Percentiles rank a stretch among this genome's conserved stretches.
phyloP scores from a whole-genome alignment of 177 flowering plant genomes.

The Vitis hybrid region DNA sequence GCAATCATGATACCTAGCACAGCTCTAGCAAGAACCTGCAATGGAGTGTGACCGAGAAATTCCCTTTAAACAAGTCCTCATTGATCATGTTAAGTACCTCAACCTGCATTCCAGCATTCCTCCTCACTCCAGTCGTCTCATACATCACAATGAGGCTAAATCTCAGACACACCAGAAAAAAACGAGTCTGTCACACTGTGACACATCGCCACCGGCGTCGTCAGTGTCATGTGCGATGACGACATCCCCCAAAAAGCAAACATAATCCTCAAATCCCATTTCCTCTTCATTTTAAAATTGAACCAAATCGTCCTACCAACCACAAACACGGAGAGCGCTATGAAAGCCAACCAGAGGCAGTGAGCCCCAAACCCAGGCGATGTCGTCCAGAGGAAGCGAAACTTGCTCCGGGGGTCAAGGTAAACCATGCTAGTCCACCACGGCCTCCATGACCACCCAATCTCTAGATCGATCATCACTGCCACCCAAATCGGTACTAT shows the following conservation, averaged over 20 bases:
- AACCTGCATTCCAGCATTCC: constrained; percentile 70
- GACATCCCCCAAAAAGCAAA: constrained; percentile 89
- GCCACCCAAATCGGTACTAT: constrained; percentile 98
- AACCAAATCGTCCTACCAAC: constrained; percentile 64
- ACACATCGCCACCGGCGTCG: constrained; percentile 84
- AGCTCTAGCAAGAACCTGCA: constrained; percentile 92
- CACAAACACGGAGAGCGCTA: constrained; percentile 86
- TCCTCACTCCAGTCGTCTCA: too few relatives aligned
- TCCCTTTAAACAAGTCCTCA: constrained; percentile 87
- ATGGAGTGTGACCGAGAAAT: constrained; percentile 94
- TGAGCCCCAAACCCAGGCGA: constrained; percentile 93
- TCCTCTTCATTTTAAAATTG: constrained; percentile 36
- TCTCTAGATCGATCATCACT: constrained; percentile 84
- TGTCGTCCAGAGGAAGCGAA: constrained; percentile 79
- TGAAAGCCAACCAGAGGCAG: constrained; percentile 88
- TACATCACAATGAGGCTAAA: too few relatives aligned
- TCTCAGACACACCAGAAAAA: constrained; percentile 87
- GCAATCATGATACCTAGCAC: constrained; percentile 8
- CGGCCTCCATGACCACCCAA: constrained; percentile 99
- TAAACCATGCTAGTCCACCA: constrained; percentile 85
- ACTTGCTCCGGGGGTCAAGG: constrained; percentile 70
- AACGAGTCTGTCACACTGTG: constrained; percentile 86
- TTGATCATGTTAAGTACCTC: constrained; percentile 89
- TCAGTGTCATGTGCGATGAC: constrained; percentile 81
- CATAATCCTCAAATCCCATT: not conserved